Evolutionary conservation across 2,329 filamentous ascomycete genomes (phyloP).

Genomic region (Apiospora koreana): DNA sequence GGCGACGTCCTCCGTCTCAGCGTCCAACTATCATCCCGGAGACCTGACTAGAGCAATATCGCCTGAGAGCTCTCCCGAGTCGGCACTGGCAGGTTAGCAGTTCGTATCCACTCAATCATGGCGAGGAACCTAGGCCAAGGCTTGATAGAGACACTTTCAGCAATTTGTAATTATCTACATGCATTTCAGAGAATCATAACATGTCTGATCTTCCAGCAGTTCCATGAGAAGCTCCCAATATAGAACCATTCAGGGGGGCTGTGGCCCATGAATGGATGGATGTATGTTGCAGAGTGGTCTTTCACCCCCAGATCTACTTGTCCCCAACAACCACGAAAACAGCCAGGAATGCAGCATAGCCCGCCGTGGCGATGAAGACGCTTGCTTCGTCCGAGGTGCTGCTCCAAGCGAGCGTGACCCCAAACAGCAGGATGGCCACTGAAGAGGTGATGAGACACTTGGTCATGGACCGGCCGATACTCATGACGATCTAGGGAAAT

Average conservation of each 20-base stretch:
- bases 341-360: constrained; percentile 15
- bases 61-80: neutral
- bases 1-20: neutral
- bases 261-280: neutral
- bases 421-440: constrained; percentile 14
- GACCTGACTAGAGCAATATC: neutral
- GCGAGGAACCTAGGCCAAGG: neutral
- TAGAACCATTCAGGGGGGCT: neutral
- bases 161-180: neutral
- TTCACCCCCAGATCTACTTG: neutral
- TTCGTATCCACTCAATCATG: neutral
- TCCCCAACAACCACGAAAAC: constrained; percentile 12
- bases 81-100: neutral
- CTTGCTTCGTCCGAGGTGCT: constrained; percentile 15
- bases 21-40: neutral
- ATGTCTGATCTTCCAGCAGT: neutral
- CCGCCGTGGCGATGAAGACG: constrained; percentile 15
- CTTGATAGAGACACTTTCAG: neutral
- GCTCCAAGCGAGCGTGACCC: constrained; percentile 12
- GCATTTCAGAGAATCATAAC: neutral
- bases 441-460: constrained; percentile 14
- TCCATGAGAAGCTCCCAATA: neutral
- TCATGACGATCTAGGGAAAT: constrained; percentile 12
- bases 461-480: neutral
- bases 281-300: neutral